These are phyloP conservation scores for Talaromyces borbonicus DNA, from an alignment of 495 filamentous ascomycete species.

Conservation along the genomic window DNA sequence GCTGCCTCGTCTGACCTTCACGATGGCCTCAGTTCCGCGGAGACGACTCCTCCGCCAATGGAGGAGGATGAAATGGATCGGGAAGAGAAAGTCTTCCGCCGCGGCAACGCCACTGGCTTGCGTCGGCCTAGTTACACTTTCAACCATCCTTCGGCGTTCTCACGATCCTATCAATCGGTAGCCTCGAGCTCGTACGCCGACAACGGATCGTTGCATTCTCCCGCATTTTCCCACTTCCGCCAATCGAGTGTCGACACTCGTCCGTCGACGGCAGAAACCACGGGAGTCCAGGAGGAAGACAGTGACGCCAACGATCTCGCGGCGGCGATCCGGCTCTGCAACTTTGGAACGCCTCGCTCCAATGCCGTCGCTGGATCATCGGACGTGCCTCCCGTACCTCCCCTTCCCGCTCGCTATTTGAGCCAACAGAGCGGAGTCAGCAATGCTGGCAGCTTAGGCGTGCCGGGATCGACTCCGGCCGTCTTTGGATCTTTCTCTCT, in stretches of 20 bases:
- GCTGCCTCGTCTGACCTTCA: conserved; percentile 65
- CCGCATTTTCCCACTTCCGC: conserved; percentile 36
- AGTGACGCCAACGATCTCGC: conserved; percentile 55
- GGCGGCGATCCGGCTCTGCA: conserved; percentile 87
- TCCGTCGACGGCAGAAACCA: conserved; percentile 51
- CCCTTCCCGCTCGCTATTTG: conserved; percentile 53
- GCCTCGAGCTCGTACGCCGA: conserved; percentile 44
- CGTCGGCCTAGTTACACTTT: conserved; percentile 31
- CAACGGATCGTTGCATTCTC: conserved; percentile 37
- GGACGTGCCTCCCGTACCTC: conserved; percentile 80
- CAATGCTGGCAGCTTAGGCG: conserved; percentile 17
- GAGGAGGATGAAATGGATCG: conserved; percentile 35
- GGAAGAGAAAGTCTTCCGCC: conserved; percentile 25
- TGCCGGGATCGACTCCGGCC: conserved; percentile 36
- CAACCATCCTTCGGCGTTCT: conserved; percentile 58
- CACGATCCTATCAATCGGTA: conserved; percentile 77
- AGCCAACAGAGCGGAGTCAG: conserved; percentile 17
- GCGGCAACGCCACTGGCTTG: conserved; percentile 24
- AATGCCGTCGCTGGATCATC: conserved; percentile 58
- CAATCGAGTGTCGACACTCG: conserved; percentile 51
- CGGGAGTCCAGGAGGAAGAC: conserved; percentile 60
- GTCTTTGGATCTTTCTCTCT: conserved; percentile 31
- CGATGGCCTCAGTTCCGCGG: conserved; percentile 53
- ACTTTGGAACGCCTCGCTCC: conserved; percentile 71
- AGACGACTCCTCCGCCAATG: conserved; percentile 46